phyloP scores from a whole-genome alignment of 306 rosid species.

The Nissolia schottii region DNA sequence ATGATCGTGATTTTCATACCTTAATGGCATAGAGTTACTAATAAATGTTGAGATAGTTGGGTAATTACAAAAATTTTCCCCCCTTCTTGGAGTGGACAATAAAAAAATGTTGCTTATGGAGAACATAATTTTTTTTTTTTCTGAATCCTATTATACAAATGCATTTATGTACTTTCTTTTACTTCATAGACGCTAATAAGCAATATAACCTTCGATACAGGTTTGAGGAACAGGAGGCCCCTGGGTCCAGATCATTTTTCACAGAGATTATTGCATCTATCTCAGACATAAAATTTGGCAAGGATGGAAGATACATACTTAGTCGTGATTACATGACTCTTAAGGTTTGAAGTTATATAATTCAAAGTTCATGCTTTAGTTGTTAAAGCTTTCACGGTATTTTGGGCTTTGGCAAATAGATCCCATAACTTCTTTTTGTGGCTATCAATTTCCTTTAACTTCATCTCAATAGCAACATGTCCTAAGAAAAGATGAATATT shows the following conservation, averaged over 20 bases:
- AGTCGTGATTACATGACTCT: constrained; percentile 99
- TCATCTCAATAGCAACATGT: neutral
- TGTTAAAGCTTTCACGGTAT: constrained; percentile 1
- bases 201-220: constrained; percentile 43
- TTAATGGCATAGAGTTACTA: neutral
- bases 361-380: neutral
- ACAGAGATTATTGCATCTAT: constrained; percentile 98
- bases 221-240: constrained; percentile 96
- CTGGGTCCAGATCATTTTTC: constrained; percentile 91
- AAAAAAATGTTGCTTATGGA: constrained; percentile 20
- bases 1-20: neutral
- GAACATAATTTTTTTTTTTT: neutral
- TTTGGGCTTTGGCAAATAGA: neutral
- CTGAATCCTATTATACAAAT: constrained; percentile 13
- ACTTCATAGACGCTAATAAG: constrained; percentile 17
- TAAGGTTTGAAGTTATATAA: constrained; percentile 51
- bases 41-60: neutral
- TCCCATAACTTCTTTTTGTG: neutral
- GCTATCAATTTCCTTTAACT: neutral
- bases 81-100: neutral
- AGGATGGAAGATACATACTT: constrained; percentile 87
- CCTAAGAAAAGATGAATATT: neutral
- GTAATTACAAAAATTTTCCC: neutral
- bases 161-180: constrained; percentile 4
- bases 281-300: constrained; percentile 92